Evolutionary conservation across 2,329 filamentous ascomycete genomes (phyloP), one percentile per base, ranked within the genome.

Genomic region (Hypocreales sp.): DNA sequence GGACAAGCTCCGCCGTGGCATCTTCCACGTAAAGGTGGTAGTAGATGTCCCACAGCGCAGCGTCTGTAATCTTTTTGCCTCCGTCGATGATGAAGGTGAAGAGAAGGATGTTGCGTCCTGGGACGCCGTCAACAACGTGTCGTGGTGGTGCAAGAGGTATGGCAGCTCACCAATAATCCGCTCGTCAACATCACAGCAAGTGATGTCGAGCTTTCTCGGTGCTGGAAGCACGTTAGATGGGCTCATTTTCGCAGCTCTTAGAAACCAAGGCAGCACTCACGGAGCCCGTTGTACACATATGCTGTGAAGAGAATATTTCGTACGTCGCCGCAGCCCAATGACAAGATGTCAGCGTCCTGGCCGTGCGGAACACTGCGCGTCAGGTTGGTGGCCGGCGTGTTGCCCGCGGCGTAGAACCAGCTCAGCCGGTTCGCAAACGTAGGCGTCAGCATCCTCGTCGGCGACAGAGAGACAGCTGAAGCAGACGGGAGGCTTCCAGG

Each of bases 271-370:
- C 31, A 13, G 25, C 11, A 40, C 55, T 38, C 26, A 55, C 53
- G 44, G 16, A 58, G 35, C 2, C 44, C 51, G 20, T 39, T 37
- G 26, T 67, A 52, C 2, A 45, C 41, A 34, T 62, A 64, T 2
- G 51, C 40, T 0, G 68, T 71, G 38, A 61, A 73, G 1, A 75
- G 45, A 16, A 75, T 54, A 34, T 67, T 64, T 9, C 67, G 57
- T 23, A 62, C 47, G 46, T 75, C 70, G 8, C 66, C 65, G 30
- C 63, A 70, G 3, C 63, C 67, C 4, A 75, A 51, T 1, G 64
- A 51, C 11, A 76, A 51, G 5, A 72, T 45, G 25, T 56, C 45
- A 2, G 55, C 64, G 38, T 64, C 48, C n/a, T 57, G 34, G 4
- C 61, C 64, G 8, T 58, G 58, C 1, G 66, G 61, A 3, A 70